Evolutionary conservation across 768 basidiomycete species (phyloP).

Genomic region (Roridomyces roridus): DNA sequence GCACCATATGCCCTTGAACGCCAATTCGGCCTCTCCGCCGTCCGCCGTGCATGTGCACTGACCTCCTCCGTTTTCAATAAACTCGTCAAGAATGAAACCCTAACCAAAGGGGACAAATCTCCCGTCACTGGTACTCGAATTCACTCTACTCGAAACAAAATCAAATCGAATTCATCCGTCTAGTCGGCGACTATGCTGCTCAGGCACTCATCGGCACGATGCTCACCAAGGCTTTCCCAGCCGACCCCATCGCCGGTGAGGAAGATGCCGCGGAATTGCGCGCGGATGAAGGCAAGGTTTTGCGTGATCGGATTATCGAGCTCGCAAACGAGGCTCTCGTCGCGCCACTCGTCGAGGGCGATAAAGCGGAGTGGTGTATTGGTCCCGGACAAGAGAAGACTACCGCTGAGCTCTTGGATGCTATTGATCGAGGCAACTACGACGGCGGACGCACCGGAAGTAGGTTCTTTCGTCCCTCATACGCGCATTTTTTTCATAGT

Average conservation of each 20-base stretch:
- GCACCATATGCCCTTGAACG: slow-evolving; percentile 69
- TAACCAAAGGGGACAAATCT: slow-evolving; percentile 91
- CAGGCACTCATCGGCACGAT: slow-evolving; percentile 92
- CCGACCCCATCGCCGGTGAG: slow-evolving; percentile 91
- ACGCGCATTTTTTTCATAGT: background rate
- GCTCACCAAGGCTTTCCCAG: slow-evolving; percentile 77
- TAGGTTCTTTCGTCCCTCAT: slow-evolving; percentile 42
- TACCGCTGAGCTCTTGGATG: slow-evolving; percentile 70
- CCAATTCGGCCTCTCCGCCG: slow-evolving; percentile 84
- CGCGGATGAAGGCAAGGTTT: slow-evolving; percentile 42
- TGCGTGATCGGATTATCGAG: slow-evolving; percentile 72
- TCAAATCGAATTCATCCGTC: background rate
- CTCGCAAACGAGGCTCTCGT: slow-evolving; percentile 85
- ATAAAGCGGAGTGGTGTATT: slow-evolving; percentile 74
- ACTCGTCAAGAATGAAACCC: slow-evolving; percentile 83
- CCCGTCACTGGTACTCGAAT: slow-evolving; percentile 76
- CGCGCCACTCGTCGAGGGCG: slow-evolving; percentile 57
- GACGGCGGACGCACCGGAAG: slow-evolving; percentile 76
- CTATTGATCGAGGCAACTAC: slow-evolving; percentile 85
- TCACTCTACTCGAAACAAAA: background rate
- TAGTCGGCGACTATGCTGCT: slow-evolving; percentile 93
- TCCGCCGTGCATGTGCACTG: slow-evolving; percentile 83
- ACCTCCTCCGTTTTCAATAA: slow-evolving; percentile 88
- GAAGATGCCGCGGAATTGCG: slow-evolving; percentile 89
- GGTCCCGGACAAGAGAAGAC: slow-evolving; percentile 62